Evolutionary conservation across 176 grass and related monocot genomes (phyloP), one percentile per base, ranked within the genome.

Genomic region (Oryza meridionalis): DNA sequence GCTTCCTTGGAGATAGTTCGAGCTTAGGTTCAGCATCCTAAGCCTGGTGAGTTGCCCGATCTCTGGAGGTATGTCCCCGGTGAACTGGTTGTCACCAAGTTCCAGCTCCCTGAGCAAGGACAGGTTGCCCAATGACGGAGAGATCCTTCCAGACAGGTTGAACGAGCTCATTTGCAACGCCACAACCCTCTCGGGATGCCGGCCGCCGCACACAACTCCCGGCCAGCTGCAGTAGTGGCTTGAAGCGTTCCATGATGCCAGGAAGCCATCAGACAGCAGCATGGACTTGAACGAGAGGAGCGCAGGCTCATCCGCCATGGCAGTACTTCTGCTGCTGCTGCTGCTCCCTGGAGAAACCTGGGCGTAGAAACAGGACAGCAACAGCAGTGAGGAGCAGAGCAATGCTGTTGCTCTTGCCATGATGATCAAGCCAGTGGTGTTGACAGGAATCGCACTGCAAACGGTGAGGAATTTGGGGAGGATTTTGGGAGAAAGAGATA

Each of bases 231-330:
- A 92, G 35, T 42, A 77, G 21, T 33, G 77, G 3, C 38, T 40
- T 40, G 38, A 40, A 40, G 38, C 6, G 38, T 40, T 40, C 38
- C 37, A 40, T 40, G 38, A 40, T 40, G 38, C 5, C 38, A 40
- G 38, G 6, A 40, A 40, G 5, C 38, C 38, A 6, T 40, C 7
- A 8, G 38, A 68, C 17, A 85, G 61, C 14, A 70, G 33, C 33
- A 35, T 55, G 69, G 86, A 78, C 43, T 88, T 91, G 35, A 35
- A 35, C 33, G 33, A 35, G 33, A 35, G 33, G 19, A 92, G 90
- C 0, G 77, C 72, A 5, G 67, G 44, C 16, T 49, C 67, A 11
- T 92, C 86, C 0, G 38, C 38, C 38, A 40, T 40, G 38, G 38
- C 38, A 38, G 37, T 38, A 31, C 29, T 31, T 31, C 29, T 31